Conservation (phyloP, 1,139 yeast genomes). For the Schwanniomyces etchellsii region DNA sequence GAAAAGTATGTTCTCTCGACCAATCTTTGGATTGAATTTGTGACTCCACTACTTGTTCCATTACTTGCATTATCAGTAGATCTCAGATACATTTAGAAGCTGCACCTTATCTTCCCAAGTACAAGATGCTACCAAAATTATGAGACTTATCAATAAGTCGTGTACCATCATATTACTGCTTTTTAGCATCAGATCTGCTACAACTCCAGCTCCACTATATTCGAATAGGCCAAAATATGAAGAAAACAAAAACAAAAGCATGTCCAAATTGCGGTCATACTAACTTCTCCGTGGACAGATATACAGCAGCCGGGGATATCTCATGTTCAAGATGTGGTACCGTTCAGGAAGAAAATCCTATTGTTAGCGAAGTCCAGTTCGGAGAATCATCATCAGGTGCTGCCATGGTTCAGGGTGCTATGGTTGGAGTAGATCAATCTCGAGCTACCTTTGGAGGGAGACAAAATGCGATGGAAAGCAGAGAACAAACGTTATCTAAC, state of each 20-base stretch:
- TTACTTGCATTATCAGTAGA: too few species aligned
- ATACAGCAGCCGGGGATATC: conserved; percentile 66
- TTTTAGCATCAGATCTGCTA: too few species aligned
- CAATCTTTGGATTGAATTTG: too few species aligned
- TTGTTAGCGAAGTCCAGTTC: conserved; percentile 91
- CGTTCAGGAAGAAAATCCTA: conserved; percentile 87
- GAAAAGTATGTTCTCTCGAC: neutral
- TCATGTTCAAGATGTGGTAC: conserved; percentile 81
- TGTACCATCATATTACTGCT: too few species aligned
- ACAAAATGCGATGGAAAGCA: conserved; percentile 69
- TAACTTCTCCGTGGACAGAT: conserved; percentile 25
- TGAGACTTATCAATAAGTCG: too few species aligned
- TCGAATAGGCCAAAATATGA: too few species aligned
- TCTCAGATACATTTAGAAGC: too few species aligned
- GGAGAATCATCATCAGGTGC: conserved; percentile 93
- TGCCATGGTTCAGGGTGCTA: conserved; percentile 92
- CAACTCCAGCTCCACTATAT: too few species aligned
- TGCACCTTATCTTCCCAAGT: too few species aligned
- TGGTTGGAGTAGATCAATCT: conserved; percentile 83
- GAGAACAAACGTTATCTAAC: conserved; percentile 82
- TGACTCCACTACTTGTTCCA: too few species aligned
- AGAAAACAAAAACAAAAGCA: conserved; percentile 11
- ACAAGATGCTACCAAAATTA: too few species aligned
- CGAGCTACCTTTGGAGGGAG: conserved; percentile 65
- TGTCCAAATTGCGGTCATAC: conserved; percentile 32